Evolutionary conservation across 768 basidiomycete species (phyloP).

Genomic region (Favolaschia claudopus): DNA sequence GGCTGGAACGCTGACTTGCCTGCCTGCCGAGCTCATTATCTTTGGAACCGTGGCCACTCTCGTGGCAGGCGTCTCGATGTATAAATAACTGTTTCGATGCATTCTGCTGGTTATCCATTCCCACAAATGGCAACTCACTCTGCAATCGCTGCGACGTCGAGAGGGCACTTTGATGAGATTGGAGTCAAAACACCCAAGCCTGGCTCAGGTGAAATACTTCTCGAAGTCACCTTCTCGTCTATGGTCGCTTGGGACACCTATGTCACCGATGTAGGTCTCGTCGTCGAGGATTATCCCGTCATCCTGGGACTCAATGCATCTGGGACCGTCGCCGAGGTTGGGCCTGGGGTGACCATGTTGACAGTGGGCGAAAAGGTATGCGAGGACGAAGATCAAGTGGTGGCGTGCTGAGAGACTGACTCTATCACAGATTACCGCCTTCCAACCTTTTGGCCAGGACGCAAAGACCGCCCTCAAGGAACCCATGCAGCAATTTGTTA

Average conservation of each 20-base stretch:
- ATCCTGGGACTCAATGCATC: constrained; percentile 47
- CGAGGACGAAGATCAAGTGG: too few relatives aligned
- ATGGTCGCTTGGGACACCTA: constrained; percentile 52
- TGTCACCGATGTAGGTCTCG: constrained; percentile 42
- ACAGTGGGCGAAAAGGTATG: constrained; percentile 49
- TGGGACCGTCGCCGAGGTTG: constrained; percentile 47
- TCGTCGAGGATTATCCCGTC: constrained; percentile 41
- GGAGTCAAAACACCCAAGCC: constrained; percentile 44
- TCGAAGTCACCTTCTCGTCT: constrained; percentile 50
- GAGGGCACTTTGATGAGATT: constrained; percentile 44
- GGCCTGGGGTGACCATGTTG: constrained; percentile 41
- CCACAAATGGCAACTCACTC: constrained; percentile 45
- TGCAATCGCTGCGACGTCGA: constrained; percentile 47
- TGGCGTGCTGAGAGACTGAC: too few relatives aligned
- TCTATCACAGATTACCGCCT: constrained; percentile 29
- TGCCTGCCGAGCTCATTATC: too few relatives aligned
- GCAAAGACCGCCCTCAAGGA: constrained; percentile 28
- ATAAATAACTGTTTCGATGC: too few relatives aligned
- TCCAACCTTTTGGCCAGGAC: constrained; percentile 20
- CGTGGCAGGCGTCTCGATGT: too few relatives aligned
- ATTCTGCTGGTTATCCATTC: too few relatives aligned
- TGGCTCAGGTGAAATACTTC: constrained; percentile 44
- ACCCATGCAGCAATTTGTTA: constrained; percentile 20
- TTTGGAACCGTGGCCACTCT: too few relatives aligned
- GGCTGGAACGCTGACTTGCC: too few relatives aligned